These are phyloP conservation scores for Cinchona pubescens DNA, from an alignment of 257 asterid species.

Conservation along the genomic window DNA sequence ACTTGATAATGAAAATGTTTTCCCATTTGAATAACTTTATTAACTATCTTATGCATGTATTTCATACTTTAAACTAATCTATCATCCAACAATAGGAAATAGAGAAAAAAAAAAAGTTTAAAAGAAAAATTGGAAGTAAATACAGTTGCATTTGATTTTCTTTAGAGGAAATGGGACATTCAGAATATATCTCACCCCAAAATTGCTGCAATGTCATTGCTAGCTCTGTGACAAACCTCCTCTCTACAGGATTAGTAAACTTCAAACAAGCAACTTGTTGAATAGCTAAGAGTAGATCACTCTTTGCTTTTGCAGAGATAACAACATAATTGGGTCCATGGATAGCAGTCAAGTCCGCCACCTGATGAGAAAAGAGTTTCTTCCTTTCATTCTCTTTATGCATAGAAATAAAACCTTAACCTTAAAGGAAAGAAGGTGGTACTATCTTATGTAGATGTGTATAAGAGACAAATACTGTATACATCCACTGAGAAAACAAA, in stretches of 20 bases:
- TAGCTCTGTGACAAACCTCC: constrained; percentile 58
- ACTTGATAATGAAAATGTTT: neutral
- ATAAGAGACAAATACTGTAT: too few relatives aligned
- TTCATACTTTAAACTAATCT: neutral
- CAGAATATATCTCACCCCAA: constrained; percentile 61
- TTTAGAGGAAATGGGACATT: neutral
- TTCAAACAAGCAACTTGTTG: constrained; percentile 60
- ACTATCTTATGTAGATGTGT: too few relatives aligned
- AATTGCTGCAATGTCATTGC: constrained; percentile 55
- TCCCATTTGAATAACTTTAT: neutral
- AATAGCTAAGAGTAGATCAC: constrained; percentile 53
- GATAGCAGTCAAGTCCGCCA: constrained; percentile 58
- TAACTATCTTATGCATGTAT: neutral
- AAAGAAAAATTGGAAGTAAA: neutral
- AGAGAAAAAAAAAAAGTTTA: neutral
- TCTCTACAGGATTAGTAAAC: constrained; percentile 52
- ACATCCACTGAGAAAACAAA: neutral
- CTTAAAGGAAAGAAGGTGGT: neutral
- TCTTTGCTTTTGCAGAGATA: constrained; percentile 60
- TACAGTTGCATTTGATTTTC: neutral
- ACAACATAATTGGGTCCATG: constrained; percentile 56
- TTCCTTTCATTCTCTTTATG: neutral
- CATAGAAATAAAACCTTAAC: neutral
- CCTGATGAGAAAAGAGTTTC: constrained; percentile 38
- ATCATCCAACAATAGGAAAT: neutral